Evolutionary conservation across 2,329 filamentous ascomycete species (phyloP), one percentile per base, ranked within the genome.

Genomic region (Pezicula radicicola): DNA sequence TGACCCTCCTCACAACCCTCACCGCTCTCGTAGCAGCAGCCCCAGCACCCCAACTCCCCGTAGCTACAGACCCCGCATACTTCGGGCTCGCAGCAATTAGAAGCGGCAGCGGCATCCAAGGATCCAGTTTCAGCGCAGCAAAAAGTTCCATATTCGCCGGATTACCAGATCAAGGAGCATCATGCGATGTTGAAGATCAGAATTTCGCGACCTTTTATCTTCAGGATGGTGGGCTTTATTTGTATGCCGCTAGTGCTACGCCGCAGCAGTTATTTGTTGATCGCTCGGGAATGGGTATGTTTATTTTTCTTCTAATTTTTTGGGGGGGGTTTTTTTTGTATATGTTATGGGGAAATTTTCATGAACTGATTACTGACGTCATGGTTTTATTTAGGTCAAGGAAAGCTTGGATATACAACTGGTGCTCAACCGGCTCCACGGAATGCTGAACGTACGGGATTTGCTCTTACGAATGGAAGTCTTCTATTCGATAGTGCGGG

Each of bases 221-320:
- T 58, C 48, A 71, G 39, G 68, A 77, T 43, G 70, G 69, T 44
- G 69, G 70, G 42, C 72, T 82, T 27, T 75, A 66, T 63, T 73
- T 85, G 30, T 81, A 75, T 66, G 72, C 71, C 33, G 57, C 61
- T 25, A 67, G 68, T 19, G 69, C 66, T 4, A 69, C 67, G 42
- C 66, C 68, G 3, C 81, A 84, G 69, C 67, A 76, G 59, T 53
- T 79, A 47, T 84, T 62, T 56, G 75, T 75, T 39, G 80, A 85
- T 65, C 75, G 76, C 42, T 81, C 77, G 43, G 80, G 79, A 61
- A 82, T 83, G 79, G 80, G 78, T 75, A 75, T 40, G 73, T 60
- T 28, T 19, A n/a, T 16, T 18, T n/a, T n/a, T 19, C 39, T 42
- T n/a, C 18, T 18, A 4, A 37, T 37, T 12, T n/a, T 2, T 37